Base-by-base conservation (phyloP, 805 yeast species). In the Lachancea nothofagi region DNA sequence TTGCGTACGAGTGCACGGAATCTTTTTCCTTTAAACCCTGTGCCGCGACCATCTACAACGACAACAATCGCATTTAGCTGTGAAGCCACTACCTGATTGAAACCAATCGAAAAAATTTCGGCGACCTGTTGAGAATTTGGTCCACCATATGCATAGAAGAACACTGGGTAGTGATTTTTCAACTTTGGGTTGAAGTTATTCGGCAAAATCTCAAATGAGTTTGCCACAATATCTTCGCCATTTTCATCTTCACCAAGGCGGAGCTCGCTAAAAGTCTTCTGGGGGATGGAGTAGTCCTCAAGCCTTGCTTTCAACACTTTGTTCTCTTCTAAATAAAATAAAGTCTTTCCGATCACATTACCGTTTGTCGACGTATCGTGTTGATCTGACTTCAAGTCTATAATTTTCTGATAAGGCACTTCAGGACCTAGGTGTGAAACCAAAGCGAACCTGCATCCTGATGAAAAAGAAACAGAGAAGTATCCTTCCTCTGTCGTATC, bases 21-120 rank as follows among this genome's bases (percentile, higher is more conserved):
- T 36, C 74, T 58, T 37, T 80, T 74, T 10, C 96, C 96, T 64
- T 79, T 85, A 61, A 71, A 85, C 0, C 97, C 97, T 1, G 98
- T 93, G 22, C 98, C 98, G 51, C 98, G 75, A 0, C 97, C 97
- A 62, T 93, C 98, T 3, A 93, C 95, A 1, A 95, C 84, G 1
- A 93, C 95, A 7, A 93, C 96, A 35, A 93, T 74, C 2, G 94
- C 86, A 52, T 82, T 72, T 46, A 84, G 68, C 50, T 80, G 80
- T 1, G 96, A 75, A 0, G 96, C 81, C 29, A 83, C 75, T 8
- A 84, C 80, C 21, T 83, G 75, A 45, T 89, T 83, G 62, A 87
- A 89, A 7, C 74, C 70, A 23, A 83, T 64, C 0, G 73, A 56
- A 53, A 78, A 87, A 10, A 66, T 56, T 46, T 83, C 77, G 30